These are phyloP conservation scores for Phytopythium vexans DNA, from an alignment of 352 stramenopile genomes.

Conservation along the genomic window DNA sequence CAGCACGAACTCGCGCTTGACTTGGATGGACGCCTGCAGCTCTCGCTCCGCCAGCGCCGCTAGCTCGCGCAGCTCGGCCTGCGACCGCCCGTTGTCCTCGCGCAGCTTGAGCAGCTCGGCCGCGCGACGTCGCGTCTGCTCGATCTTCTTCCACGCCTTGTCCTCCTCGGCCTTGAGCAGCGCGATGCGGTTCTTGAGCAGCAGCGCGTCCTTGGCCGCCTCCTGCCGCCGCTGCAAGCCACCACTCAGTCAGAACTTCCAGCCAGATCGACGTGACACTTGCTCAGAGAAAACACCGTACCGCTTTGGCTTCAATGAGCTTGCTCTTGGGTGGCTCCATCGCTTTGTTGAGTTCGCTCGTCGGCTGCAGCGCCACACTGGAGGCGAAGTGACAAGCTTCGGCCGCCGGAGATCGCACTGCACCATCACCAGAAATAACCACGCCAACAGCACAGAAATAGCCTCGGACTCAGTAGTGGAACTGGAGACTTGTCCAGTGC, in stretches of 20 bases:
- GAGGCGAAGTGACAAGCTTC: background rate
- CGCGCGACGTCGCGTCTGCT: conserved; percentile 73
- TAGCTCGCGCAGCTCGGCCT: conserved; percentile 57
- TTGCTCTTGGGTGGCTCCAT: conserved; percentile 62
- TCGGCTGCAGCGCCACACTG: too few relatives aligned
- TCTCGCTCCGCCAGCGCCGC: conserved; percentile 53
- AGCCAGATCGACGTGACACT: too few relatives aligned
- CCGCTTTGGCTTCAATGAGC: conserved; percentile 80
- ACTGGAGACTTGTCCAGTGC: too few relatives aligned
- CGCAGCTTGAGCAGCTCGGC: conserved; percentile 68
- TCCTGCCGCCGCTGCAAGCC: conserved; percentile 60
- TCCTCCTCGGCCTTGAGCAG: conserved; percentile 79
- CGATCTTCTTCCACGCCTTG: conserved; percentile 84
- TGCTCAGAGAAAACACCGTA: conserved; percentile 6
- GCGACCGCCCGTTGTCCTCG: conserved; percentile 61
- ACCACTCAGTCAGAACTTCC: background rate
- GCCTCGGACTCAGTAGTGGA: too few relatives aligned
- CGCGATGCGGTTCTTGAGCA: conserved; percentile 79
- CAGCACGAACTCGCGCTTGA: conserved; percentile 73
- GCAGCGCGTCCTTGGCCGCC: conserved; percentile 62
- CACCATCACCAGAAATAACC: too few relatives aligned
- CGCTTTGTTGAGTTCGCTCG: conserved; percentile 2
- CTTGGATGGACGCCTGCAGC: conserved; percentile 63
- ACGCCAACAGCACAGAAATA: too few relatives aligned
- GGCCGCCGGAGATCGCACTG: too few relatives aligned